phyloP scores from a whole-genome alignment of 2,329 filamentous ascomycete genomes.

The Allantophomopsis lycopodina region DNA sequence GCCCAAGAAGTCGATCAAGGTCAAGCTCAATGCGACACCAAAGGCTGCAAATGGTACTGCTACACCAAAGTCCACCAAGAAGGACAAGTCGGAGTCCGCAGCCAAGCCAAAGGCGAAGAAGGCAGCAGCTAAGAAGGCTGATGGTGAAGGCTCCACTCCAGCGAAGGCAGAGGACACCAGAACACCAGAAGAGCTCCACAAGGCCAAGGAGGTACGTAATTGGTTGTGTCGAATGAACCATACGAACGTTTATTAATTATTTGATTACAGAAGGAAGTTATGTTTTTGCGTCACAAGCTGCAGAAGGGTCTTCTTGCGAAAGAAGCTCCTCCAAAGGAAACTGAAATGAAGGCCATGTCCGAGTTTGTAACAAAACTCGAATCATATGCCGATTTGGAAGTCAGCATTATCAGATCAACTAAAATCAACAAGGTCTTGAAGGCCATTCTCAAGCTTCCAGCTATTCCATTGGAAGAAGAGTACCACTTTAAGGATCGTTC shows the following conservation, averaged over 20 bases:
- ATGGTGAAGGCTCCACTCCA: constrained; percentile 9
- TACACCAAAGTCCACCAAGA: constrained; percentile 19
- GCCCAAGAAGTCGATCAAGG: constrained; percentile 58
- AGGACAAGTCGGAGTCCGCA: constrained; percentile 6
- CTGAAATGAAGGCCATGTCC: constrained; percentile 69
- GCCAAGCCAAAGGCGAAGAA: constrained; percentile 38
- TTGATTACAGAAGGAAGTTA: constrained; percentile 51
- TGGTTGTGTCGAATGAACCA: too few species aligned
- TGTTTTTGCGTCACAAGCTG: constrained; percentile 86
- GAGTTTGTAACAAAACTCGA: constrained; percentile 74
- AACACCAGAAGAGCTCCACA: too few species aligned
- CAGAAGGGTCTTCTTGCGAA: constrained; percentile 86
- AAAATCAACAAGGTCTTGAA: constrained; percentile 99
- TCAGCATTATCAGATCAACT: constrained; percentile 73
- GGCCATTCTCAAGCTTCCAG: constrained; percentile 70
- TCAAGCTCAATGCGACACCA: constrained; percentile 50
- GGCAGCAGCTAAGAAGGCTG: constrained; percentile 33
- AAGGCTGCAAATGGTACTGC: constrained; percentile 42
- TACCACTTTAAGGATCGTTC: constrained; percentile 82
- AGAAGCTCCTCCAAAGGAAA: constrained; percentile 73
- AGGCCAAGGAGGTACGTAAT: too few species aligned
- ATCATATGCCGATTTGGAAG: constrained; percentile 67
- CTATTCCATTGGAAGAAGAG: constrained; percentile 79
- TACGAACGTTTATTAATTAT: background rate
- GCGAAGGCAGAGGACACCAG: constrained; percentile 42